Percentiles rank a stretch among this genome's conserved stretches.
Conservation (phyloP, 2,329 filamentous ascomycete species). For the Mycosphaerella arachidis region DNA sequence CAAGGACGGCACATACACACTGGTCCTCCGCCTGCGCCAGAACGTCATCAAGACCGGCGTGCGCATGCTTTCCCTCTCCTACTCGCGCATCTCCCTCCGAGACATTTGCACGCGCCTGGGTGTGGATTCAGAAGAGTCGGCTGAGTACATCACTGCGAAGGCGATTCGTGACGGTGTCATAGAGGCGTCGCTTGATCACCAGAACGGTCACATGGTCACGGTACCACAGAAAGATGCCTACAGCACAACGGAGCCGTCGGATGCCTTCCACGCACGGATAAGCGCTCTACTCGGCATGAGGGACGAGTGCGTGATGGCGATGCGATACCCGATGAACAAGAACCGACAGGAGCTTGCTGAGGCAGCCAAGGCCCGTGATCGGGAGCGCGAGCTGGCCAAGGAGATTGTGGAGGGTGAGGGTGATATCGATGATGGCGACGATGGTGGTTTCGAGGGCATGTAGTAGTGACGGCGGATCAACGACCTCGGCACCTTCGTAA, state of each 20-base stretch:
- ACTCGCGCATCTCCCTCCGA: constrained; percentile 91
- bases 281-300: constrained; percentile 84
- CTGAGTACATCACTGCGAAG: constrained; percentile 98
- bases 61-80: constrained; percentile 97
- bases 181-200: constrained; percentile 87
- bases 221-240: constrained; percentile 96
- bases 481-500: not conserved
- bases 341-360: constrained; percentile 96
- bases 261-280: constrained; percentile 97
- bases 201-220: constrained; percentile 97
- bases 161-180: constrained; percentile 97
- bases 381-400: constrained; percentile 95
- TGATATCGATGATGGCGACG: constrained; percentile 85
- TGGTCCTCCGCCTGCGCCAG: constrained; percentile 89
- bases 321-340: constrained; percentile 99
- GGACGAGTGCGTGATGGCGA: constrained; percentile 98
- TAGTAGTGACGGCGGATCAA: constrained; percentile 41
- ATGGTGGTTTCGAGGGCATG: constrained; percentile 93
- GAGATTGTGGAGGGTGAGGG: constrained; percentile 97
- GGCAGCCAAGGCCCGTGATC: constrained; percentile 93
- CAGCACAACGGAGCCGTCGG: constrained; percentile 87
- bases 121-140: constrained; percentile 90
- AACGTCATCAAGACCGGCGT: constrained; percentile 99
- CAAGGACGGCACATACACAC: constrained; percentile 88
- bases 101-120: constrained; percentile 96